phyloP scores from a whole-genome alignment of 2,329 filamentous ascomycete genomes.

The Trichoderma breve region DNA sequence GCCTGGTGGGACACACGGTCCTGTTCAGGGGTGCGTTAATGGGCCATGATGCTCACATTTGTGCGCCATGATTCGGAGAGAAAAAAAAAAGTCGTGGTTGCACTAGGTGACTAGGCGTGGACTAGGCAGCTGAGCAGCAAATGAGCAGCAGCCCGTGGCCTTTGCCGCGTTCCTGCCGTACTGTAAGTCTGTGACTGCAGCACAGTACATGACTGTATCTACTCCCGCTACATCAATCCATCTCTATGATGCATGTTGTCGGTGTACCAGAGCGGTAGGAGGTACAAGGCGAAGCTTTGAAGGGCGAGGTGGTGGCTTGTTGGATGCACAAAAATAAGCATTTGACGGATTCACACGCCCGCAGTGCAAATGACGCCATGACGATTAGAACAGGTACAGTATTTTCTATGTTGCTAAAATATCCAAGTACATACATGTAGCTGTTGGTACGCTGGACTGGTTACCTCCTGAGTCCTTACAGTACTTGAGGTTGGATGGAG shows the following conservation, averaged over 20 bases:
- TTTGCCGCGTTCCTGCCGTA: neutral
- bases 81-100: constrained; percentile 4
- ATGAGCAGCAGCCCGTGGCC: neutral
- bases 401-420: neutral
- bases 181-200: neutral
- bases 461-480: neutral
- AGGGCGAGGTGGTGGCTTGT: neutral
- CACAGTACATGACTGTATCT: neutral
- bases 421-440: neutral
- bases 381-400: neutral
- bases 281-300: neutral
- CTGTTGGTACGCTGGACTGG: neutral
- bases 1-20: constrained; percentile 17
- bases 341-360: neutral
- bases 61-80: constrained; percentile 8
- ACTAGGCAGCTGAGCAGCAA: constrained; percentile 12
- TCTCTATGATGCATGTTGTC: neutral
- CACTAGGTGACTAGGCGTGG: constrained; percentile 3
- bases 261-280: neutral
- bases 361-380: neutral
- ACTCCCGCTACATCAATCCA: neutral
- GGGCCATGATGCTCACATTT: neutral
- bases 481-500: neutral
- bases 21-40: constrained; percentile 15
- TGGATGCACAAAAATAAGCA: neutral